Conservation (phyloP, 2,329 filamentous ascomycete species). For the Cladophialophora bantiana region DNA sequence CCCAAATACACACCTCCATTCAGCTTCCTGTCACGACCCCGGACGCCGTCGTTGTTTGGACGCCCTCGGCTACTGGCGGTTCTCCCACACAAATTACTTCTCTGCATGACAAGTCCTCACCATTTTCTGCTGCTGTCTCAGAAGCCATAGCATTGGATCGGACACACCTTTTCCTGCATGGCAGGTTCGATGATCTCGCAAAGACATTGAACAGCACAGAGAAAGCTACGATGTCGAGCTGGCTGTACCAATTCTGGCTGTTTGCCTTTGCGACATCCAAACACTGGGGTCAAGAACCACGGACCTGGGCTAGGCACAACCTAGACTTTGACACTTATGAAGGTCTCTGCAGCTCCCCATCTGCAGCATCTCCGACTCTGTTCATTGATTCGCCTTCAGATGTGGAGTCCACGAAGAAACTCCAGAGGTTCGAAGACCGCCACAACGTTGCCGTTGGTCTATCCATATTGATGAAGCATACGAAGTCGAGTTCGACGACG, state of each 20-base stretch:
- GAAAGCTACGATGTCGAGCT: constrained; percentile 20
- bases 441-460: constrained; percentile 23
- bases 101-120: background rate
- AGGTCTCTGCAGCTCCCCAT: background rate
- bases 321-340: constrained; percentile 1
- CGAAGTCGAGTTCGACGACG: background rate
- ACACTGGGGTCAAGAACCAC: constrained; percentile 29
- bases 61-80: background rate
- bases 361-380: background rate
- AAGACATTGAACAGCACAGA: constrained; percentile 1
- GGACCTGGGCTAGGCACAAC: constrained; percentile 8
- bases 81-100: background rate
- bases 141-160: background rate
- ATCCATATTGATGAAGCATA: constrained; percentile 19
- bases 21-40: background rate
- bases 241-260: constrained; percentile 33
- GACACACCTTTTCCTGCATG: constrained; percentile 5
- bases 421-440: constrained; percentile 4
- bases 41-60: background rate
- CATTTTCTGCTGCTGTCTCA: background rate
- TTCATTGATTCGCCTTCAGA: background rate
- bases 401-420: background rate
- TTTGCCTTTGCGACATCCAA: constrained; percentile 29
- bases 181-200: constrained; percentile 5
- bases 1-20: constrained; percentile 1